Conservation (phyloP, 768 basidiomycete species). For the Psilocybe cubensis region DNA sequence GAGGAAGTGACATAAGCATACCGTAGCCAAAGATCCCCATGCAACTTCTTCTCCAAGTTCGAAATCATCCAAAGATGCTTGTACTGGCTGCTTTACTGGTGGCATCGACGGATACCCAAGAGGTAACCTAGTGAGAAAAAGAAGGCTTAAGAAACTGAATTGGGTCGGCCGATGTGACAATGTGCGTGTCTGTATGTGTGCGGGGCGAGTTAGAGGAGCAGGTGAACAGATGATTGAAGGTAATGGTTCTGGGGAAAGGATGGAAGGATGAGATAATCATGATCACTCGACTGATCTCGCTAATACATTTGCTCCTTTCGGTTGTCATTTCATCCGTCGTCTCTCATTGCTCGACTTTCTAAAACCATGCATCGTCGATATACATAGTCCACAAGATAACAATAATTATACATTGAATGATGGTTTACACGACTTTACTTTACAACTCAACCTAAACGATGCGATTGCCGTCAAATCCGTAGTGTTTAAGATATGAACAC, state of each 20-base stretch:
- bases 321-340: background rate
- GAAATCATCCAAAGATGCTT: slow-evolving; percentile 27
- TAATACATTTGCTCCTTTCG: slow-evolving; percentile 10
- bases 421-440: slow-evolving; percentile 13
- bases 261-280: slow-evolving; percentile 12
- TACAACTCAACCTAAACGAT: slow-evolving; percentile 9
- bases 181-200: slow-evolving; percentile 1
- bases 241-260: slow-evolving; percentile 3
- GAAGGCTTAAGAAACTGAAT: slow-evolving; percentile 6
- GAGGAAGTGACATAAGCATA: slow-evolving; percentile 8
- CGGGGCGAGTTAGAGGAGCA: background rate
- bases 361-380: slow-evolving; percentile 2
- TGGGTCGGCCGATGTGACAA: background rate
- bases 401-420: slow-evolving; percentile 11
- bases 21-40: slow-evolving; percentile 35
- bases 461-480: background rate
- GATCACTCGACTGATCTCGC: background rate
- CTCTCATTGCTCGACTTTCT: background rate
- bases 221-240: slow-evolving; percentile 3
- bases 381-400: slow-evolving; percentile 4
- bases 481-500: slow-evolving; percentile 82
- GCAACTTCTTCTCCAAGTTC: slow-evolving; percentile 32
- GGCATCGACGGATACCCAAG: slow-evolving; percentile 7
- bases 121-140: slow-evolving; percentile 5
- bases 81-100: slow-evolving; percentile 10